A percentile compares a stretch with the other conserved stretches of the same genome.
Conservation (phyloP, 192 early-diverging fungal species). For the Diversispora epigaea region DNA sequence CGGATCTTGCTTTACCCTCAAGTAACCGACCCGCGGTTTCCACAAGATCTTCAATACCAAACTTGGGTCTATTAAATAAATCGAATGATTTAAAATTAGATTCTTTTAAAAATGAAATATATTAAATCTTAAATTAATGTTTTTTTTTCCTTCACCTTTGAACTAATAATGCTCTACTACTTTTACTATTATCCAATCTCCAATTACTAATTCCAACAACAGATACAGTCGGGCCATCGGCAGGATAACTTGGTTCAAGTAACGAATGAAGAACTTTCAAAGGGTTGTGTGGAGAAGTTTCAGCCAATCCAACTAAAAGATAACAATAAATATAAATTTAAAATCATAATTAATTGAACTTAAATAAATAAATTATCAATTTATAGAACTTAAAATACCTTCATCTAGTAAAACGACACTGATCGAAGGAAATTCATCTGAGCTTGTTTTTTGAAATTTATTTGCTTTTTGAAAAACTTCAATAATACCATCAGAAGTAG, state of each 20-base stretch:
- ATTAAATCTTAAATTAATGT: not conserved
- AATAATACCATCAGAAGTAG: not conserved
- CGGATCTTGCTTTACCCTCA: not conserved
- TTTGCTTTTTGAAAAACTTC: not conserved
- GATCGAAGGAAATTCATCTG: not conserved
- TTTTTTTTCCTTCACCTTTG: not conserved
- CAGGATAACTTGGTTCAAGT: constrained; percentile 9
- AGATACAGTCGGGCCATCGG: constrained; percentile 5
- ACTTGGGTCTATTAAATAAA: constrained; percentile 3
- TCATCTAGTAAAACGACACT: not conserved
- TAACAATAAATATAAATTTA: no score
- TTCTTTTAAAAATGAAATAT: not conserved
- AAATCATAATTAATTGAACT: no score
- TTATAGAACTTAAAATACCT: no score
- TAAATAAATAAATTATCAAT: no score
- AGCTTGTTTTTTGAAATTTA: not conserved
- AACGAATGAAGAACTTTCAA: not conserved
- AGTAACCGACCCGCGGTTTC: constrained; percentile 1
- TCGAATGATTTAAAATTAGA: not conserved
- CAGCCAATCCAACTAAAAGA: not conserved
- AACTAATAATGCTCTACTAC: constrained; percentile 22
- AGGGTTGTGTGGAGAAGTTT: not conserved
- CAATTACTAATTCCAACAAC: constrained; percentile 33
- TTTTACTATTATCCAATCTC: constrained; percentile 28
- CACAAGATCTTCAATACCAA: constrained; percentile 11